Percentiles rank a stretch among this genome's conserved stretches.
These are phyloP conservation scores for Sporothrix variecibatus DNA, from an alignment of 2,329 filamentous ascomycete species.

Conservation along the genomic window DNA sequence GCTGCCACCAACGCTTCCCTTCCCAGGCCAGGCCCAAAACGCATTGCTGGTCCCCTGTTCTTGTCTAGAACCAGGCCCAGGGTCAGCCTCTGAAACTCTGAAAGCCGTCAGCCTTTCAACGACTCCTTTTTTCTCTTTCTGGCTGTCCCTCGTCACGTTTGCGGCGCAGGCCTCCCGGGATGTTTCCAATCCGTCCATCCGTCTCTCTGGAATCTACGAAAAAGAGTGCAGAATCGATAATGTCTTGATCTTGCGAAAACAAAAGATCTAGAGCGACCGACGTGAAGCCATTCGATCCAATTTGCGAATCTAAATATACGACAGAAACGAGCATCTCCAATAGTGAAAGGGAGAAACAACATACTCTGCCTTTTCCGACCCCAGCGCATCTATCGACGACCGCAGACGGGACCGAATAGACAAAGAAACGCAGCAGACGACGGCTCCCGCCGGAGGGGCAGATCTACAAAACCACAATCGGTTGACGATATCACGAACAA, in stretches of 20 bases:
- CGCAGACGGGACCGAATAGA: not conserved
- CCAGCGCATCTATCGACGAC: not conserved
- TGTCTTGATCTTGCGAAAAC: not conserved
- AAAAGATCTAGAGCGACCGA: not conserved
- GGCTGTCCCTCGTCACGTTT: not conserved
- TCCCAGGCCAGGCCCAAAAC: not conserved
- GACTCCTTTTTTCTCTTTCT: conserved; percentile 15
- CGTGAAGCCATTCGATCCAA: not conserved
- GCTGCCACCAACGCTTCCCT: not conserved
- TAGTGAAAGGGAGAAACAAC: not conserved
- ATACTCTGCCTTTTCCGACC: not conserved
- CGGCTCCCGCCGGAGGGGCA: not conserved
- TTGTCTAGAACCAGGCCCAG: not conserved
- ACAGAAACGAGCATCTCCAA: not conserved
- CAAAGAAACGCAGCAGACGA: not conserved
- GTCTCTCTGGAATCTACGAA: not conserved
- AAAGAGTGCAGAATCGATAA: not conserved
- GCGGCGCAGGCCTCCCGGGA: conserved; percentile 11
- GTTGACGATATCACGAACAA: not conserved
- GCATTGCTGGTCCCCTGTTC: not conserved
- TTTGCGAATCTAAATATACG: not conserved
- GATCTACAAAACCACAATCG: not conserved
- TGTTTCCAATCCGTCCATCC: conserved; percentile 12
- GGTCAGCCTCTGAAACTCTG: conserved; percentile 16
- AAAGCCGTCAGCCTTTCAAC: not conserved